Conservation (phyloP, 1,284 basidiomycete species). For the Cystobasidium pallidum region DNA sequence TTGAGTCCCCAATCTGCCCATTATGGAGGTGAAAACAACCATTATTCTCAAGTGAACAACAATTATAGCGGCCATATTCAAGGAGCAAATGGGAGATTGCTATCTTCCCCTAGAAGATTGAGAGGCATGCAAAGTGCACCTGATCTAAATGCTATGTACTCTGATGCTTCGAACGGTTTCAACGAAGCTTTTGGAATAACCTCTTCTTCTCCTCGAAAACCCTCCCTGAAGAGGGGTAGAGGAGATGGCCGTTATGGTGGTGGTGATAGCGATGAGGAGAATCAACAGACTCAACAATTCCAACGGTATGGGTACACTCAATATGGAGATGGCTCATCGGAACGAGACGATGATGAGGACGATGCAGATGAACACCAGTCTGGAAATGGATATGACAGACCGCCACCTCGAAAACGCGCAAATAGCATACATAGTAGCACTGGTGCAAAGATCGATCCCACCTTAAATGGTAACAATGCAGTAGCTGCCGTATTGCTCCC, state of each 20-base stretch:
- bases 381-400: constrained; percentile 11
- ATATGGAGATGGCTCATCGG: constrained; percentile 26
- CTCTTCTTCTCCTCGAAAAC: constrained; percentile 33
- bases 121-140: constrained; percentile 42
- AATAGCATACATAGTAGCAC: constrained; percentile 15
- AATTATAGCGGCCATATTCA: constrained; percentile 4
- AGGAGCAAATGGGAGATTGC: constrained; percentile 6
- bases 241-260: not conserved
- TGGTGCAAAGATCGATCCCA: not conserved
- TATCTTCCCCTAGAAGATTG: constrained; percentile 36
- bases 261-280: constrained; percentile 29
- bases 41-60: constrained; percentile 1
- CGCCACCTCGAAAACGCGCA: constrained; percentile 28
- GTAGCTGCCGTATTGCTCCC: constrained; percentile 14
- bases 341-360: constrained; percentile 39
- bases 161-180: constrained; percentile 11
- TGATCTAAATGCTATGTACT: constrained; percentile 34
- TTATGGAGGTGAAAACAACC: not conserved
- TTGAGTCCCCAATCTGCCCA: constrained; percentile 23
- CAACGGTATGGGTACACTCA: constrained; percentile 10
- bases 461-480: not conserved
- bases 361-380: constrained; percentile 27
- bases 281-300: not conserved
- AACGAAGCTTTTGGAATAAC: constrained; percentile 26
- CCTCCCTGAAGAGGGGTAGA: constrained; percentile 31